Conservation (phyloP, 768 basidiomycete genomes). For the Mycena crocata region DNA sequence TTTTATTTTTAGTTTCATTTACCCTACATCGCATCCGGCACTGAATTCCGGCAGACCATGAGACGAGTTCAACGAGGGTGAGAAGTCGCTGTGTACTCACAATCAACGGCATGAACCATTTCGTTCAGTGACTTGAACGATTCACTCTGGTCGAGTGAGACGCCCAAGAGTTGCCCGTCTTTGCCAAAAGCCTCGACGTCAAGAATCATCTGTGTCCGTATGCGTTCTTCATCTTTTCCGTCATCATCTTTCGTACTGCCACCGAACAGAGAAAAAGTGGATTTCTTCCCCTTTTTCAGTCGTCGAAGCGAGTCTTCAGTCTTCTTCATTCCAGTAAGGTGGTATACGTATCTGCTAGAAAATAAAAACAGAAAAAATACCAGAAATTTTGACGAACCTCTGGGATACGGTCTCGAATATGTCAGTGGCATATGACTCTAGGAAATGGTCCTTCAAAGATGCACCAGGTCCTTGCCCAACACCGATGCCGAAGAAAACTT, state of each 20-base stretch:
- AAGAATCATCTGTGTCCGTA: slow-evolving; percentile 82
- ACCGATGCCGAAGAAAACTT: slow-evolving; percentile 76
- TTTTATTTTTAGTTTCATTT: no score
- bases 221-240: slow-evolving; percentile 88
- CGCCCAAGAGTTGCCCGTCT: slow-evolving; percentile 78
- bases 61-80: background rate
- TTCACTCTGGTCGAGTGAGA: slow-evolving; percentile 65
- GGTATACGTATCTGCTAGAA: slow-evolving; percentile 75
- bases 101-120: slow-evolving; percentile 60
- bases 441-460: slow-evolving; percentile 64
- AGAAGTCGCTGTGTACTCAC: slow-evolving; percentile 7
- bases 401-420: slow-evolving; percentile 81
- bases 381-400: slow-evolving; percentile 54
- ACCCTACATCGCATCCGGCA: slow-evolving; percentile 18
- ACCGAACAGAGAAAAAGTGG: slow-evolving; percentile 82
- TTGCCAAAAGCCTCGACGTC: slow-evolving; percentile 88
- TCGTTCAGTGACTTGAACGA: slow-evolving; percentile 68
- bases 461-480: slow-evolving; percentile 68
- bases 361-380: slow-evolving; percentile 3
- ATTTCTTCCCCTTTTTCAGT: slow-evolving; percentile 88
- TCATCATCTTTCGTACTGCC: slow-evolving; percentile 69
- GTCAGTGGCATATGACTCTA: slow-evolving; percentile 63
- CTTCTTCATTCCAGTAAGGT: slow-evolving; percentile 88
- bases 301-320: slow-evolving; percentile 90
- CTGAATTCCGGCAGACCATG: background rate